Evolutionary conservation across 805 yeast species (phyloP), one percentile per base, ranked within the genome.

Genomic region (Lipomyces yamadae): DNA sequence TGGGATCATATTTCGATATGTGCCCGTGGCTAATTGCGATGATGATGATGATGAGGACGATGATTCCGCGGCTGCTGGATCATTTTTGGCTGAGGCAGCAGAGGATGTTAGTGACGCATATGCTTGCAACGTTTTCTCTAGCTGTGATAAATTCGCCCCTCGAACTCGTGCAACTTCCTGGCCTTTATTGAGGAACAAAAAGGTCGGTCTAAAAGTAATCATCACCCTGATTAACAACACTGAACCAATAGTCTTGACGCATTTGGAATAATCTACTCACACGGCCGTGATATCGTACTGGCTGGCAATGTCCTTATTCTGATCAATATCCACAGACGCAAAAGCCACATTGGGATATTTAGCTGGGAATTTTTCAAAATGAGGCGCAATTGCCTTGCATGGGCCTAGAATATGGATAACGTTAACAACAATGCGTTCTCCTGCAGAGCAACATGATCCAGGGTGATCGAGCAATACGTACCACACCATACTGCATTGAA

Each of bases 401-500:
- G 68, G 68, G 10, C 58, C 67, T 63, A 29, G 34, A 2, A 48
- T 30, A 6, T 48, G 11, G 6, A 7, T 7, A 7, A 35, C 32
- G 24, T 30, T 30, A 15, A 18, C 15, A 34, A 37, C 39, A 37
- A 34, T 34, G 53, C 24, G 24, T 24, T 24, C 24, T 24, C 24
- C 24, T 24, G 24, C 24, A 24, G 24, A 24, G 24, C 24, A 24
- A 24, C 24, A 24, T 24, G 24, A 24, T 24, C 24, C 54, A 18
- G 30, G 30, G 34, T 13, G 29, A n/a, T 24, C 1, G 33, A 42
- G 13, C 11, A 11, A 4, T 8, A 65, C 68, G 6, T 54, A 65
- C 68, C 68, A 33, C 68, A 65, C 68, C 68, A 65, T 1, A 56
- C 42, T 8, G 68, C 68, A 30, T 65, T 64, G 50, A 65, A 65